Conservation (phyloP, 225 moss, liverwort and hornwort species). For the Sphagnum contortum region DNA sequence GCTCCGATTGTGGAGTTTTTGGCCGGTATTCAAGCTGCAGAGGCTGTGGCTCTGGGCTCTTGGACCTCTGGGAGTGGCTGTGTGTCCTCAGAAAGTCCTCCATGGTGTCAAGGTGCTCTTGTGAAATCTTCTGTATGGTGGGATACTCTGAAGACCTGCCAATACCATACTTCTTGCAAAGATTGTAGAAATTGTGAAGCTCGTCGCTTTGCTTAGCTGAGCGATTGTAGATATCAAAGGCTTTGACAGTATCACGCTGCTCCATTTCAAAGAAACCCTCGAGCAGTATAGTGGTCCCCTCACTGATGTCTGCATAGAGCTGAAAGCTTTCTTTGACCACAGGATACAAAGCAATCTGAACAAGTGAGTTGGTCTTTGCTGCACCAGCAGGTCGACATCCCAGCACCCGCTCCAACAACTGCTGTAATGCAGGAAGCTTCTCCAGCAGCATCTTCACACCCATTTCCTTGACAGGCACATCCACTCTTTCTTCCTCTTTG, state of each 20-base stretch:
- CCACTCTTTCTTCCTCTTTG: slow-evolving; percentile 13
- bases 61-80: slow-evolving; percentile 27
- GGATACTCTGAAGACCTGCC: slow-evolving; percentile 88
- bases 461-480: slow-evolving; percentile 72
- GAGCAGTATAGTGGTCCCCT: slow-evolving; percentile 57
- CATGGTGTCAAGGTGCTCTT: slow-evolving; percentile 74
- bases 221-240: slow-evolving; percentile 65
- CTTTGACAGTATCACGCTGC: slow-evolving; percentile 53
- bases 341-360: slow-evolving; percentile 72
- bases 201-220: slow-evolving; percentile 73
- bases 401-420: slow-evolving; percentile 78
- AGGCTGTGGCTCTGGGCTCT: slow-evolving; percentile 58
- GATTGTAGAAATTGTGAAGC: slow-evolving; percentile 38
- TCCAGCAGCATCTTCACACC: slow-evolving; percentile 54
- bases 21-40: slow-evolving; percentile 44
- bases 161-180: slow-evolving; percentile 76
- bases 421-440: slow-evolving; percentile 81
- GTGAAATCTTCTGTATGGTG: slow-evolving; percentile 48
- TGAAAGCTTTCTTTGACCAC: slow-evolving; percentile 70
- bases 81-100: slow-evolving; percentile 62
- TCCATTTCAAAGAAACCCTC: slow-evolving; percentile 87
- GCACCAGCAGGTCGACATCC: slow-evolving; percentile 82
- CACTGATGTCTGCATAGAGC: slow-evolving; percentile 56
- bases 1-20: slow-evolving; percentile 23
- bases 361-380: slow-evolving; percentile 59